Evolutionary conservation across 768 basidiomycete species (phyloP).

Genomic region (Tremella yokohamensis): DNA sequence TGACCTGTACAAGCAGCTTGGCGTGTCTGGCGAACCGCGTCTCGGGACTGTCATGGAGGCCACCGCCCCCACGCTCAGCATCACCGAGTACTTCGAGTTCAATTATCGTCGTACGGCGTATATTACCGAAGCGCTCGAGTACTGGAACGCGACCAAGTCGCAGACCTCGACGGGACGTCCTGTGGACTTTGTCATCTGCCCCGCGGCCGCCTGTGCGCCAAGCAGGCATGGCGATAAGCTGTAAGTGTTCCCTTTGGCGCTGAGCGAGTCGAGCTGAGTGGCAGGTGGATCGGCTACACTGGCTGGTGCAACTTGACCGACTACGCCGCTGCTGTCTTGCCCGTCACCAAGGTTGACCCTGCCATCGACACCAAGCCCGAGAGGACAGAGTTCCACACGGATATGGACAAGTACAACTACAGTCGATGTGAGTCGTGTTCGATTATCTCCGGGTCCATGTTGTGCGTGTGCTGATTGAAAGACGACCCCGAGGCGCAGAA

Average conservation of each 20-base stretch:
- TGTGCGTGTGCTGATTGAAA: constrained; percentile 51
- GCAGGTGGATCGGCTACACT: constrained; percentile 59
- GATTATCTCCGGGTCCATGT: too few species aligned
- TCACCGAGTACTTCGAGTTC: constrained; percentile 67
- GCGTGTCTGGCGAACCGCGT: constrained; percentile 21
- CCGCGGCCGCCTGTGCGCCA: constrained; percentile 62
- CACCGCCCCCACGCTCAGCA: constrained; percentile 53
- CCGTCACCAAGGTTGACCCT: constrained; percentile 63
- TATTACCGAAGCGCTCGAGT: constrained; percentile 60
- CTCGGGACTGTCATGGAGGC: constrained; percentile 54
- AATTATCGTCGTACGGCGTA: constrained; percentile 58
- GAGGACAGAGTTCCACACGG: constrained; percentile 56
- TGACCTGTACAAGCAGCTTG: constrained; percentile 15
- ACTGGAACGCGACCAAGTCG: constrained; percentile 60
- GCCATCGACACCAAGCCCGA: constrained; percentile 56
- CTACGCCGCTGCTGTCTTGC: constrained; percentile 62
- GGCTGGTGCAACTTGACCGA: constrained; percentile 68
- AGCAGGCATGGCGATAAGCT: constrained; percentile 62
- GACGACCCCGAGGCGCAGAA: constrained; percentile 61
- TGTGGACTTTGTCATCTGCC: constrained; percentile 70
- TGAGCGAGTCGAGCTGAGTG: constrained; percentile 4
- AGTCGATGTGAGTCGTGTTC: constrained; percentile 61
- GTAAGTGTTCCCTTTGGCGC: constrained; percentile 51
- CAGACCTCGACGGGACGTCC: constrained; percentile 67
- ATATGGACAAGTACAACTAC: constrained; percentile 57